phyloP scores from a whole-genome alignment of 108 stramenopile species.

The Cyclotella cryptica region DNA sequence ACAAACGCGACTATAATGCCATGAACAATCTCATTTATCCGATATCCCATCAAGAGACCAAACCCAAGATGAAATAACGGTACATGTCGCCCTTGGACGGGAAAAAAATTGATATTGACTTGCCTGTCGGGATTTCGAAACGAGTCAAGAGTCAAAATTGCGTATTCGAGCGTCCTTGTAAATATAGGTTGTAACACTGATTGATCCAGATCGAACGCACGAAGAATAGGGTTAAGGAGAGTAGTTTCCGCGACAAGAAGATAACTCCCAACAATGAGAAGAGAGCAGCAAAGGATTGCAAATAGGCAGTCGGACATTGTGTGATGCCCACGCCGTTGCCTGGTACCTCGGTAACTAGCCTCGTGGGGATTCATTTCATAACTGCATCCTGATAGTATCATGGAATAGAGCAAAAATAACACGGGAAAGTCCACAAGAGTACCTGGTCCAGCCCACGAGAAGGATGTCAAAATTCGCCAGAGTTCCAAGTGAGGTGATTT shows the following conservation, averaged over 20 bases:
- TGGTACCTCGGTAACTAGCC: constrained; percentile 6
- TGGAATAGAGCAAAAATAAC: constrained; percentile 43
- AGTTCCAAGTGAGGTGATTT: constrained; percentile 39
- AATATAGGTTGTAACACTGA: constrained; percentile 33
- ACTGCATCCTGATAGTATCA: constrained; percentile 13
- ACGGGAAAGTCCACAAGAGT: constrained; percentile 34
- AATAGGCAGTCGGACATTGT: constrained; percentile 34
- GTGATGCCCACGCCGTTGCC: constrained; percentile 5
- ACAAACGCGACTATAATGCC: constrained; percentile 32
- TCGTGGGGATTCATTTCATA: constrained; percentile 48
- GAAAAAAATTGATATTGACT: constrained; percentile 48
- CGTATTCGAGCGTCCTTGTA: constrained; percentile 43
- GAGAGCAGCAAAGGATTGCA: constrained; percentile 30
- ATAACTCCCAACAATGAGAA: constrained; percentile 35
- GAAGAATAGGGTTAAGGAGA: constrained; percentile 11
- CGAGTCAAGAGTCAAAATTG: constrained; percentile 39
- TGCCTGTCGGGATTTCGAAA: constrained; percentile 28
- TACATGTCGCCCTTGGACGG: constrained; percentile 42
- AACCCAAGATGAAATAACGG: constrained; percentile 48
- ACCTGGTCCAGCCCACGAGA: constrained; percentile 44
- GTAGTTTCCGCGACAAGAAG: constrained; percentile 37
- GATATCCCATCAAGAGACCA: constrained; percentile 42
- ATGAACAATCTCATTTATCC: constrained; percentile 41
- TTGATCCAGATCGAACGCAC: neutral
- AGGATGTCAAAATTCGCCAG: constrained; percentile 45